Conservation (phyloP, 495 filamentous ascomycete species). For the Tuber indicum region DNA sequence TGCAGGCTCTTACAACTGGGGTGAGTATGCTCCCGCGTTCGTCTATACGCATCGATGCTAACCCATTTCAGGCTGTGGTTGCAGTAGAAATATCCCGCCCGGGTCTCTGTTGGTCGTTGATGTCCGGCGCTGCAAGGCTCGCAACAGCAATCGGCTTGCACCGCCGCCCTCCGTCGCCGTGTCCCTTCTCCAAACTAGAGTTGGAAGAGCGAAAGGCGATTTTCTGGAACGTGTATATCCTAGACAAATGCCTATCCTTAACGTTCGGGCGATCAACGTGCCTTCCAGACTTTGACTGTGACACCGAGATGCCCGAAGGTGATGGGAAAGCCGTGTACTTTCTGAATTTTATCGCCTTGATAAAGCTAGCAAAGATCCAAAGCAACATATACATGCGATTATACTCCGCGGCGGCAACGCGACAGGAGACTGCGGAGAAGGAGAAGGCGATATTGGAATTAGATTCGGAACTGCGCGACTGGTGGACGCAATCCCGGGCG, state of each 20-base stretch:
- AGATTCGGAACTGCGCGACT: constrained; percentile 28
- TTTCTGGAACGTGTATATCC: constrained; percentile 43
- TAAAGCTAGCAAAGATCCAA: constrained; percentile 35
- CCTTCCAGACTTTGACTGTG: constrained; percentile 40
- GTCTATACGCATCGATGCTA: background rate
- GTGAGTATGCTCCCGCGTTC: constrained; percentile 2
- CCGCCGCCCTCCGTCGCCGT: constrained; percentile 23
- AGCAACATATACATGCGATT: constrained; percentile 37
- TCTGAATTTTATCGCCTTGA: constrained; percentile 32
- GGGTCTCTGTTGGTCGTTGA: constrained; percentile 38
- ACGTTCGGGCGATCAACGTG: constrained; percentile 38
- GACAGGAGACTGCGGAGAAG: constrained; percentile 27
- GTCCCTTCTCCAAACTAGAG: constrained; percentile 27
- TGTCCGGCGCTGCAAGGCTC: constrained; percentile 38
- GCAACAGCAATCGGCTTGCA: constrained; percentile 43
- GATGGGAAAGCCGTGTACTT: constrained; percentile 25
- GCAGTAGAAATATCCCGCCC: constrained; percentile 40
- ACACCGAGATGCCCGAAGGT: constrained; percentile 37
- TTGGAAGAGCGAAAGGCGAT: constrained; percentile 40
- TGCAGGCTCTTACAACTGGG: constrained; percentile 37
- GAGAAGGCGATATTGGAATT: constrained; percentile 27
- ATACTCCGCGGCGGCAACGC: constrained; percentile 31
- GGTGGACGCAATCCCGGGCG: constrained; percentile 32
- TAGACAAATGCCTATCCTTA: constrained; percentile 40
- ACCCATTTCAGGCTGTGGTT: constrained; percentile 26